Evolutionary conservation across 148 eudicot genomes (phyloP).

Genomic region (Cornus controversa): DNA sequence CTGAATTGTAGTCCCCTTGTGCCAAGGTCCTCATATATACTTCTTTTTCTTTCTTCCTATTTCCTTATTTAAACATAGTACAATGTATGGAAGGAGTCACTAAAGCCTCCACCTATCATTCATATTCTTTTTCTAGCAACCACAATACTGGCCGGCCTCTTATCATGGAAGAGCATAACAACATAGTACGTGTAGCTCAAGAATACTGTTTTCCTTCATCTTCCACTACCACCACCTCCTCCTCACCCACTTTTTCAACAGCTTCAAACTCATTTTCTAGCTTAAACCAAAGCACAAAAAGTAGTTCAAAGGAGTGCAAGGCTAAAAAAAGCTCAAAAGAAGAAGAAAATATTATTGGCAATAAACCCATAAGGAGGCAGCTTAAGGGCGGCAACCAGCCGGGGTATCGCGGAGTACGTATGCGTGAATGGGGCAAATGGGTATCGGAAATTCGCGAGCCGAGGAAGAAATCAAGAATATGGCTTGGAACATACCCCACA

Average conservation of each 20-base stretch:
- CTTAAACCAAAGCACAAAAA: neutral
- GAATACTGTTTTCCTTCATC: constrained; percentile 9
- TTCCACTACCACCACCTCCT: constrained; percentile 4
- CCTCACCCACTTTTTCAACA: too few species aligned
- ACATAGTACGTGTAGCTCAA: constrained; percentile 21
- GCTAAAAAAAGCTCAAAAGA: constrained; percentile 14
- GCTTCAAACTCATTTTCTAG: neutral
- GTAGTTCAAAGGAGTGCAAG: neutral
- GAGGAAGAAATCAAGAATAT: constrained; percentile 29
- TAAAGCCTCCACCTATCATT: constrained; percentile 10
- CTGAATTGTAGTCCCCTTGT: too few species aligned
- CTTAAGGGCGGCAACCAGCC: neutral
- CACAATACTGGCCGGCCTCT: constrained; percentile 8
- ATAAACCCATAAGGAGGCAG: constrained; percentile 13
- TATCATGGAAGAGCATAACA: constrained; percentile 26
- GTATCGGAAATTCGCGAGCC: constrained; percentile 36
- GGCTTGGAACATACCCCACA: constrained; percentile 31
- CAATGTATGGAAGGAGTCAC: too few species aligned
- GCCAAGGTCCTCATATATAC: too few species aligned
- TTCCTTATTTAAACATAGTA: too few species aligned
- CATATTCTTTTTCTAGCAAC: constrained; percentile 17
- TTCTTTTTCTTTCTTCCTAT: too few species aligned
- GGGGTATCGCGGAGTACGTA: constrained; percentile 31
- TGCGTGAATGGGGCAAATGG: constrained; percentile 30
- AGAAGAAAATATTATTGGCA: constrained; percentile 3